Conservation (phyloP, 352 stramenopile genomes). For the Pythium guiyangense region DNA sequence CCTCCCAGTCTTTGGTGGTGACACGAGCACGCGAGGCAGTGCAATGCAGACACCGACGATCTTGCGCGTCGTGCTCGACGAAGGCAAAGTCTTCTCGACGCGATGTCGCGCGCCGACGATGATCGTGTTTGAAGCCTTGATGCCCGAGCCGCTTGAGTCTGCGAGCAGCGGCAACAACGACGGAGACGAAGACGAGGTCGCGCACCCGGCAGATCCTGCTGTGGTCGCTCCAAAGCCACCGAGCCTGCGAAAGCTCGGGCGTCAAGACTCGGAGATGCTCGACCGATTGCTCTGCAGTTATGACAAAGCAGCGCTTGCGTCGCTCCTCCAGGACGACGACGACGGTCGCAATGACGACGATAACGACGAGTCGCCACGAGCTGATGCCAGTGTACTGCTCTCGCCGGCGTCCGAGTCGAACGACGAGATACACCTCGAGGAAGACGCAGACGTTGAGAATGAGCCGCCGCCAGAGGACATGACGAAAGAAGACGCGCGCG, state of each 20-base stretch:
- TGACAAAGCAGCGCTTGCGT: conserved; percentile 4
- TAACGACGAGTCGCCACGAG: not conserved
- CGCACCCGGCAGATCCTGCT: not conserved
- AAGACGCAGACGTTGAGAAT: conserved; percentile 8
- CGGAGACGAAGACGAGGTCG: not conserved
- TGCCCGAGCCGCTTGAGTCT: not conserved
- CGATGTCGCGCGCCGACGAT: conserved; percentile 25
- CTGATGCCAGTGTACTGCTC: not conserved
- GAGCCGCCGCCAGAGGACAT: conserved; percentile 15
- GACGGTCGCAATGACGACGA: not conserved
- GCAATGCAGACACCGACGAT: conserved; percentile 7
- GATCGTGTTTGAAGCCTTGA: conserved; percentile 34
- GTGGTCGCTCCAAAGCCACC: conserved; percentile 1
- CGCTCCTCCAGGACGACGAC: not conserved
- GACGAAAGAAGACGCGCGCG: conserved; percentile 20
- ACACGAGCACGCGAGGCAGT: not conserved
- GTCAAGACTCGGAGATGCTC: conserved; percentile 28
- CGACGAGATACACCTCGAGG: not conserved
- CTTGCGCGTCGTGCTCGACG: conserved; percentile 21
- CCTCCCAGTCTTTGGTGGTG: conserved; percentile 9
- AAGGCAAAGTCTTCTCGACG: conserved; percentile 39
- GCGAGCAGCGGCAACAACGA: not conserved
- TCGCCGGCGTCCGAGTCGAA: not conserved
- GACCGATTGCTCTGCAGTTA: conserved; percentile 22
- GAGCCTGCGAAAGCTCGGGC: conserved; percentile 13